A percentile compares a stretch with the other conserved stretches of the same genome.
Evolutionary conservation across 2,329 filamentous ascomycete species (phyloP).

Genomic region (Aspergillus viridinutans): DNA sequence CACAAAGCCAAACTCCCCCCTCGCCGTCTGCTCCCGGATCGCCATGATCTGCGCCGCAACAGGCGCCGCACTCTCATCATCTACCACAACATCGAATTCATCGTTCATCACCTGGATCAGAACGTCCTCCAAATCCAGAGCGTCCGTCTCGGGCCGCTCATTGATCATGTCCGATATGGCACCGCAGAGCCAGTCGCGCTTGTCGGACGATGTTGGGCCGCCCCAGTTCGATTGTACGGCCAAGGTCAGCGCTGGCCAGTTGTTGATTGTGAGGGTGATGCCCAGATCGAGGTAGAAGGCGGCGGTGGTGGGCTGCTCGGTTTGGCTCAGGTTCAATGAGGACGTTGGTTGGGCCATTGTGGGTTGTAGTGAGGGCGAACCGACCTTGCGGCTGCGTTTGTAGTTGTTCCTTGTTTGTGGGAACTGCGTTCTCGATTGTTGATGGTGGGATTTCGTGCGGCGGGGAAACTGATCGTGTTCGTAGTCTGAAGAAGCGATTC

Average conservation of each 20-base stretch:
- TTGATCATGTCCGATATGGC: conserved; percentile 76
- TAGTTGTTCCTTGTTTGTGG: neutral
- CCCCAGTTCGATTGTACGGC: conserved; percentile 87
- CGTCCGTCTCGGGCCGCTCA: conserved; percentile 59
- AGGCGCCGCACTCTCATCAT: conserved; percentile 77
- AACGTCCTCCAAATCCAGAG: conserved; percentile 76
- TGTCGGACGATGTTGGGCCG: conserved; percentile 74
- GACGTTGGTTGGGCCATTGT: conserved; percentile 19
- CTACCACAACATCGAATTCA: conserved; percentile 89
- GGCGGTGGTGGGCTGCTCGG: conserved; percentile 39
- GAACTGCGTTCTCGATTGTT: neutral
- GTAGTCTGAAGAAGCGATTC: neutral
- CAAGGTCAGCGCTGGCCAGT: conserved; percentile 83
- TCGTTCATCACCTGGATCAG: conserved; percentile 89
- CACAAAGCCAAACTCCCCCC: conserved; percentile 63
- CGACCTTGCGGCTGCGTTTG: neutral
- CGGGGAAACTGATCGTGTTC: neutral
- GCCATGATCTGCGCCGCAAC: conserved; percentile 70
- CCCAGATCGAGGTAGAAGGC: conserved; percentile 75
- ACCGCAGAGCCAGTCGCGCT: conserved; percentile 94
- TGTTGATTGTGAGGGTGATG: conserved; percentile 77
- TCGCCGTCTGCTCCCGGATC: conserved; percentile 60
- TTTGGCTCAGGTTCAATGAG: conserved; percentile 3
- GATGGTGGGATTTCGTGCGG: neutral
- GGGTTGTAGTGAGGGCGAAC: neutral